A percentile compares a stretch with the other conserved stretches of the same genome.
Evolutionary conservation across 2,329 filamentous ascomycete genomes (phyloP).

Genomic region (Scedosporium apiospermum): DNA sequence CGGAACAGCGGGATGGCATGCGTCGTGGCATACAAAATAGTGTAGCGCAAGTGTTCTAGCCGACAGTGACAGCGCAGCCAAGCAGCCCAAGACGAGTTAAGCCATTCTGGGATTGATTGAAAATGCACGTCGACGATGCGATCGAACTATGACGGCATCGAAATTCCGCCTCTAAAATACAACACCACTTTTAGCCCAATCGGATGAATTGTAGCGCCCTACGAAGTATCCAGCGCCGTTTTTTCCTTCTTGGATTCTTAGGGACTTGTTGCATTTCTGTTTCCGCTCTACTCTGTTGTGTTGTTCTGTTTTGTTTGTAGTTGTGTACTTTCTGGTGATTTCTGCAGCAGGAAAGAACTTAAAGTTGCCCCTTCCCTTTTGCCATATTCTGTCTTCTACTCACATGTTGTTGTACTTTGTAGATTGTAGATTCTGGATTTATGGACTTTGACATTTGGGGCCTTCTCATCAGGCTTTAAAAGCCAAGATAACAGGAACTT

Average conservation of each 20-base stretch:
- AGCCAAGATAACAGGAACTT: not conserved
- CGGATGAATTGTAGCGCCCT: not conserved
- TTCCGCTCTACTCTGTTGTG: not conserved
- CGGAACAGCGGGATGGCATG: not conserved
- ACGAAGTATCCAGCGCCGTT: too few species aligned
- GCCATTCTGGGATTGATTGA: not conserved
- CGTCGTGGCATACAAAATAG: not conserved
- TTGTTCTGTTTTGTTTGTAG: not conserved
- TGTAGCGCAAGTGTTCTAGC: not conserved
- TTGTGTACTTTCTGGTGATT: not conserved
- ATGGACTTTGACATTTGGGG: not conserved
- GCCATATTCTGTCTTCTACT: not conserved
- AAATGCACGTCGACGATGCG: not conserved
- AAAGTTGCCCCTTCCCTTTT: not conserved
- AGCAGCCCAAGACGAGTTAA: not conserved
- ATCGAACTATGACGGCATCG: not conserved
- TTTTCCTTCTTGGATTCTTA: not conserved
- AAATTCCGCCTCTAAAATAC: not conserved
- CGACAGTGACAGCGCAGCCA: not conserved
- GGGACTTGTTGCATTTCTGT: not conserved
- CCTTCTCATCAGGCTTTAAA: not conserved
- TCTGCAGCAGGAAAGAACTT: not conserved
- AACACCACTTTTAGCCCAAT: not conserved
- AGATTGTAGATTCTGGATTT: not conserved
- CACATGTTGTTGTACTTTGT: not conserved